These are phyloP conservation scores for Orbilia oligospora DNA, from an alignment of 2,329 filamentous ascomycete species.

Conservation along the genomic window DNA sequence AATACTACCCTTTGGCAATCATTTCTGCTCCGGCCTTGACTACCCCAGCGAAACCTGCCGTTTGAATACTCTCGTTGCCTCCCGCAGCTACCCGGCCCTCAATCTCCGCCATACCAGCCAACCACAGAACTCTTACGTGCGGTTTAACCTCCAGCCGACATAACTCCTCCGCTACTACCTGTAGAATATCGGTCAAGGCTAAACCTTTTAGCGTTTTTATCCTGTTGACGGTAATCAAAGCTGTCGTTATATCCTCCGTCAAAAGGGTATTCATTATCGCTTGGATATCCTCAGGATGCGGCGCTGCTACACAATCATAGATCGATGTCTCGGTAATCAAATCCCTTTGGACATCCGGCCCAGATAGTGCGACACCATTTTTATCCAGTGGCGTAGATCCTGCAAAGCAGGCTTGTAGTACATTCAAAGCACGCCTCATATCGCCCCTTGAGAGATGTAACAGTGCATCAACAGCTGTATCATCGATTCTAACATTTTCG, in stretches of 20 bases:
- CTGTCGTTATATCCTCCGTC: constrained; percentile 89
- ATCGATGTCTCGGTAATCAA: constrained; percentile 92
- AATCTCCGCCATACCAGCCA: constrained; percentile 90
- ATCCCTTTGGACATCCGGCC: constrained; percentile 79
- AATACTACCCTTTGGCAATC: constrained; percentile 43
- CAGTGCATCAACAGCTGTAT: constrained; percentile 84
- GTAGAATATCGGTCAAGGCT: constrained; percentile 93
- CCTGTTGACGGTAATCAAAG: constrained; percentile 87
- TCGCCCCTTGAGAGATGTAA: constrained; percentile 93
- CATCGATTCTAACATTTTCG: constrained; percentile 85
- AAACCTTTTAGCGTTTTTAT: constrained; percentile 88
- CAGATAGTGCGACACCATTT: constrained; percentile 71
- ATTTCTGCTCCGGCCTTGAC: constrained; percentile 68
- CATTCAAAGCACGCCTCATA: constrained; percentile 94
- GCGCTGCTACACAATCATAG: constrained; percentile 96
- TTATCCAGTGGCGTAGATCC: constrained; percentile 75
- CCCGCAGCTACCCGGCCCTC: constrained; percentile 92
- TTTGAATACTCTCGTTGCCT: constrained; percentile 88
- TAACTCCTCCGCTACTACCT: constrained; percentile 85
- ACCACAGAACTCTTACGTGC: constrained; percentile 90
- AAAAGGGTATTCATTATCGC: constrained; percentile 88
- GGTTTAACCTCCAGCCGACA: constrained; percentile 85
- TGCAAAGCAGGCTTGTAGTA: constrained; percentile 95
- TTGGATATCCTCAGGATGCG: constrained; percentile 88
- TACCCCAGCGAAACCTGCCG: constrained; percentile 90